Conservation (phyloP, 805 yeast genomes). For the Saccharomycopsis sp. region DNA sequence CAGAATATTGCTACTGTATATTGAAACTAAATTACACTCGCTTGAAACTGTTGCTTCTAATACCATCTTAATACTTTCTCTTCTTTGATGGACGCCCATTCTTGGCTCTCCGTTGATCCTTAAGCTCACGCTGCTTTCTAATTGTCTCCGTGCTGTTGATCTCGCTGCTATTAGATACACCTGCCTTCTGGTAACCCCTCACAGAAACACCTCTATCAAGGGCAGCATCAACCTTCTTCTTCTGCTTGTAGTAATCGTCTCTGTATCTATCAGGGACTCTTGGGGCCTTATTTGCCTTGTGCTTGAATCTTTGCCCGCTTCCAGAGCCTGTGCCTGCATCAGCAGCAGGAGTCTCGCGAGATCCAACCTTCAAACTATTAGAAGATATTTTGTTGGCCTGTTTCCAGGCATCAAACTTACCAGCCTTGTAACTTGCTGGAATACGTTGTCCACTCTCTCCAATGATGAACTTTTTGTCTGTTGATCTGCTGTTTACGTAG, state of each 20-base stretch:
- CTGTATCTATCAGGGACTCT: conserved; percentile 84
- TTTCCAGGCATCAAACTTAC: conserved; percentile 91
- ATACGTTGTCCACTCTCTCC: conserved; percentile 92
- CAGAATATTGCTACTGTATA: no score
- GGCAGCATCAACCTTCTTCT: conserved; percentile 77
- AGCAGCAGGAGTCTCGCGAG: conserved; percentile 31
- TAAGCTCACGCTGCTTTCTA: conserved; percentile 61
- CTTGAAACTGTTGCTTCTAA: no score
- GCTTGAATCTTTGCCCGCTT: conserved; percentile 53
- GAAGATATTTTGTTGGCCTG: conserved; percentile 54
- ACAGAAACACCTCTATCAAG: conserved; percentile 64
- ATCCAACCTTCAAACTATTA: conserved; percentile 43
- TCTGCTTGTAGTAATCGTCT: conserved; percentile 78
- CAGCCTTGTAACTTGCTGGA: conserved; percentile 88
- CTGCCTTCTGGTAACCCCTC: conserved; percentile 50
- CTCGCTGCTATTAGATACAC: conserved; percentile 38
- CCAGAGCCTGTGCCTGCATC: conserved; percentile 18
- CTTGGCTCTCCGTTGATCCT: conserved; percentile 74
- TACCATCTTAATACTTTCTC: conserved; percentile 29
- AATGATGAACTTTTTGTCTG: conserved; percentile 79
- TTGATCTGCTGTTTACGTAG: conserved; percentile 71
- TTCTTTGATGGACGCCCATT: conserved; percentile 69
- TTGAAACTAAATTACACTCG: no score
- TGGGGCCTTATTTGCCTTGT: conserved; percentile 72
- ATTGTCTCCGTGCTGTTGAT: conserved; percentile 66